These are phyloP conservation scores for Nadsonia fulvescens DNA, from an alignment of 805 yeast genomes.

Conservation along the genomic window DNA sequence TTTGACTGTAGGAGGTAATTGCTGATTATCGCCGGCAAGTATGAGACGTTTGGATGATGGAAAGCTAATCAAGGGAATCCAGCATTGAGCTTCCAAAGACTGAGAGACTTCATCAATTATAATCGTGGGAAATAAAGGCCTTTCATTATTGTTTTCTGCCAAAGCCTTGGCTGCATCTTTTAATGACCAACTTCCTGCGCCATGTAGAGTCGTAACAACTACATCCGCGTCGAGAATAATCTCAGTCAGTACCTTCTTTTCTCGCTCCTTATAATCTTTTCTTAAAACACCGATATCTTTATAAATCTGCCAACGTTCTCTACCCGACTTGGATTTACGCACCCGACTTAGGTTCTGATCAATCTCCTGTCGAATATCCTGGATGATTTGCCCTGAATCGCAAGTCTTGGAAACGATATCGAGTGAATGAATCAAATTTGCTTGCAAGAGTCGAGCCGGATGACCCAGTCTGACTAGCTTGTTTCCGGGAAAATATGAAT, in stretches of 20 bases:
- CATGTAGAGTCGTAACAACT: conserved; percentile 72
- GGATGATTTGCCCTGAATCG: conserved; percentile 40
- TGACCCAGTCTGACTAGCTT: conserved; percentile 75
- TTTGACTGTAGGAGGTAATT: conserved; percentile 80
- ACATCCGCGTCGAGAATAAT: conserved; percentile 45
- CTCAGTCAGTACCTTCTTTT: conserved; percentile 41
- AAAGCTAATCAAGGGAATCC: conserved; percentile 77
- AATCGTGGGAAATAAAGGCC: conserved; percentile 47
- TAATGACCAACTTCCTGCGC: conserved; percentile 60
- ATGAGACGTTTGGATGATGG: conserved; percentile 38
- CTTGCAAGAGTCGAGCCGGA: conserved; percentile 64
- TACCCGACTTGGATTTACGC: conserved; percentile 40
- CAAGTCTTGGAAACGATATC: conserved; percentile 49
- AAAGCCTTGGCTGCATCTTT: conserved; percentile 28
- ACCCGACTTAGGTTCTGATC: conserved; percentile 32
- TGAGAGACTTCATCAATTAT: conserved; percentile 94
- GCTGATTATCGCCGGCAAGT: conserved; percentile 86
- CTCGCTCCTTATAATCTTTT: conserved; percentile 52
- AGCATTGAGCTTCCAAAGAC: conserved; percentile 84
- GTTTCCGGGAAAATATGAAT: conserved; percentile 24
- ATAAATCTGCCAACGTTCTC: conserved; percentile 52
- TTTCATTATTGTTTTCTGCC: no score
- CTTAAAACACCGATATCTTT: conserved; percentile 47
- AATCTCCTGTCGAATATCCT: conserved; percentile 57
- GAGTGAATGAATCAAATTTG: conserved; percentile 51